Evolutionary conservation across 2,329 filamentous ascomycete genomes (phyloP).

Genomic region (Monosporascus sp.): DNA sequence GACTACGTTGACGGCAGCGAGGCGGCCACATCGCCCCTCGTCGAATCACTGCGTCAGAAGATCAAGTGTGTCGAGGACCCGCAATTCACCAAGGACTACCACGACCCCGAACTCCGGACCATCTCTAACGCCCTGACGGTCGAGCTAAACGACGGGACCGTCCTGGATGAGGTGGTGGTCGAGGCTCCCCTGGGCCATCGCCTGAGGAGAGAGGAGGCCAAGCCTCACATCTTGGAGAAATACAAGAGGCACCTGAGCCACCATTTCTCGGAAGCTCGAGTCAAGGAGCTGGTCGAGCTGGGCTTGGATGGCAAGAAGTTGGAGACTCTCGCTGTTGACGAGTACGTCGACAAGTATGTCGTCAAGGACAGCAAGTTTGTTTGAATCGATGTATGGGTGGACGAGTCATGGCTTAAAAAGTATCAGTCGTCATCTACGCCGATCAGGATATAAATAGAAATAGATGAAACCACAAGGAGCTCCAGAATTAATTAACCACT

Average conservation of each 20-base stretch:
- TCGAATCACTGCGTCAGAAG: conserved; percentile 87
- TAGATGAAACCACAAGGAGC: no score
- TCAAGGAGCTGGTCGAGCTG: conserved; percentile 77
- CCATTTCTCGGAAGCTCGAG: conserved; percentile 71
- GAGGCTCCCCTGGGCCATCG: conserved; percentile 94
- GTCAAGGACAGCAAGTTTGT: conserved; percentile 59
- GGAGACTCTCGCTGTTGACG: conserved; percentile 78
- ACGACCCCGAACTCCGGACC: conserved; percentile 85
- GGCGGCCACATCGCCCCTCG: conserved; percentile 81
- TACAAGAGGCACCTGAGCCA: conserved; percentile 87
- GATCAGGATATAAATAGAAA: neutral
- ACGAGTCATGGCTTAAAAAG: neutral
- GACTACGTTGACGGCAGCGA: conserved; percentile 93
- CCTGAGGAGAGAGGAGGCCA: conserved; percentile 88
- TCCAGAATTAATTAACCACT: no score
- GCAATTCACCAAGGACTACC: conserved; percentile 92
- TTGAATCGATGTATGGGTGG: conserved; percentile 18
- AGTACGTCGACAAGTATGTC: conserved; percentile 73
- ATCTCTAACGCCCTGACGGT: conserved; percentile 97
- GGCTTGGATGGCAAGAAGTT: conserved; percentile 70
- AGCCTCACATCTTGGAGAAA: conserved; percentile 93
- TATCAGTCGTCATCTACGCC: neutral
- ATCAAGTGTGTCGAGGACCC: conserved; percentile 97
- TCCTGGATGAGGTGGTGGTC: conserved; percentile 84
- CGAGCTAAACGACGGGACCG: conserved; percentile 87